Evolutionary conservation across 176 grass and related monocot species (phyloP).

Genomic region (Carex littledalei): DNA sequence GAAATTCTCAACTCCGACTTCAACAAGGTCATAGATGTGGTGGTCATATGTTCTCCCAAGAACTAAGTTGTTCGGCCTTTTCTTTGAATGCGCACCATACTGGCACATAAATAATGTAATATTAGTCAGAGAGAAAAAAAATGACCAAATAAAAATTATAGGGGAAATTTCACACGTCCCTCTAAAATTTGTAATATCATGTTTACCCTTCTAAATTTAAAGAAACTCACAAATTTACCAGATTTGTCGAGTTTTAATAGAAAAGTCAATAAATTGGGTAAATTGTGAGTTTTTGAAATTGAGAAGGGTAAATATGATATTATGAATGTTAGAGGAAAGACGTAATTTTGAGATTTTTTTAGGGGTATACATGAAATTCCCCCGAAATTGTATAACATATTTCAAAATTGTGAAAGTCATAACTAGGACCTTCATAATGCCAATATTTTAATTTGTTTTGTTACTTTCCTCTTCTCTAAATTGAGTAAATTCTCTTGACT

Average conservation of each 20-base stretch:
- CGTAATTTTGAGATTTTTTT: too few species aligned
- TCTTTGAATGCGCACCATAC: slow-evolving; percentile 98
- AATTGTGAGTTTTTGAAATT: too few species aligned
- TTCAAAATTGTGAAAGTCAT: background rate
- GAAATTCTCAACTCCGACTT: slow-evolving; percentile 89
- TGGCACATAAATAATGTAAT: slow-evolving; percentile 7
- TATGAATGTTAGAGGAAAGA: too few species aligned
- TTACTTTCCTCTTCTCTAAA: background rate
- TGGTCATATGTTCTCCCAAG: slow-evolving; percentile 83
- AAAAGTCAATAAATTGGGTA: too few species aligned
- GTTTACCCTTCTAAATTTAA: too few species aligned
- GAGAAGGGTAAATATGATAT: too few species aligned
- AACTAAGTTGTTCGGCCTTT: slow-evolving; percentile 85
- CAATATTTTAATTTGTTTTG: background rate
- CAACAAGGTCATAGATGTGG: slow-evolving; percentile 96
- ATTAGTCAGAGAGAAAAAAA: background rate
- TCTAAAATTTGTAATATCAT: too few species aligned
- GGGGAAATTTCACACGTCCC: too few species aligned
- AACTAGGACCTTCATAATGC: background rate
- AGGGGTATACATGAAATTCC: too few species aligned
- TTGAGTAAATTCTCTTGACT: background rate
- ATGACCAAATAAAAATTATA: background rate
- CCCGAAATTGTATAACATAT: background rate
- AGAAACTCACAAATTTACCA: too few species aligned
- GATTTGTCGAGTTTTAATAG: too few species aligned